These are phyloP conservation scores for Aureobasidium leucospermi DNA, from an alignment of 2,329 filamentous ascomycete species.

Conservation along the genomic window DNA sequence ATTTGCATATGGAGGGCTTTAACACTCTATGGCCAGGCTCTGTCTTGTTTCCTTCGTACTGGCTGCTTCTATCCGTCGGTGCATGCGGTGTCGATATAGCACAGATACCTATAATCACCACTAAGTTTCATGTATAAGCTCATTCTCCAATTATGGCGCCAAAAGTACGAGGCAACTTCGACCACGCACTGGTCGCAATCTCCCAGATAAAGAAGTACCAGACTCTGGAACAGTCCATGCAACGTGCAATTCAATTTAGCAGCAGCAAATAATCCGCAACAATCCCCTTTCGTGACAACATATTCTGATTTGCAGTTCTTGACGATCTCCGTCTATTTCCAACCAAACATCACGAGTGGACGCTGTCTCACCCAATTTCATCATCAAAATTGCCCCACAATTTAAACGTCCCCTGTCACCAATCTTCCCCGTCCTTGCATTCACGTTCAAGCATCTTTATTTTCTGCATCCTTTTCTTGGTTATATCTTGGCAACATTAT, in stretches of 20 bases:
- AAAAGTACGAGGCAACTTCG: background rate
- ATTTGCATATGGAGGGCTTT: background rate
- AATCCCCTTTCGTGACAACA: too few species aligned
- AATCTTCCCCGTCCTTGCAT: conserved; percentile 8
- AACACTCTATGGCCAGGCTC: background rate
- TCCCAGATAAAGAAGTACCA: too few species aligned
- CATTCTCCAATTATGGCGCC: background rate
- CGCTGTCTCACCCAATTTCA: conserved; percentile 1
- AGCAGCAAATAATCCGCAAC: too few species aligned
- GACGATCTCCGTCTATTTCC: background rate
- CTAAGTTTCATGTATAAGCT: background rate
- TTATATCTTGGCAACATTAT: conserved; percentile 3
- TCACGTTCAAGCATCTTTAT: background rate
- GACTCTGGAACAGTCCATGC: too few species aligned
- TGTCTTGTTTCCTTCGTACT: background rate
- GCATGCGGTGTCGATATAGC: conserved; percentile 10
- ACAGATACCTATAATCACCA: conserved; percentile 12
- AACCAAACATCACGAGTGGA: too few species aligned
- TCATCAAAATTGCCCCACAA: background rate
- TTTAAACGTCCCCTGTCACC: background rate
- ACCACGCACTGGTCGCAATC: too few species aligned
- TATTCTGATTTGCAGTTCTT: background rate
- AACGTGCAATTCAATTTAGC: too few species aligned
- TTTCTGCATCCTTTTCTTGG: conserved; percentile 4
- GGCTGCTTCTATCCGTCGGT: background rate